phyloP scores from a whole-genome alignment of 805 yeast genomes.

The Yamadazyma insecticola region DNA sequence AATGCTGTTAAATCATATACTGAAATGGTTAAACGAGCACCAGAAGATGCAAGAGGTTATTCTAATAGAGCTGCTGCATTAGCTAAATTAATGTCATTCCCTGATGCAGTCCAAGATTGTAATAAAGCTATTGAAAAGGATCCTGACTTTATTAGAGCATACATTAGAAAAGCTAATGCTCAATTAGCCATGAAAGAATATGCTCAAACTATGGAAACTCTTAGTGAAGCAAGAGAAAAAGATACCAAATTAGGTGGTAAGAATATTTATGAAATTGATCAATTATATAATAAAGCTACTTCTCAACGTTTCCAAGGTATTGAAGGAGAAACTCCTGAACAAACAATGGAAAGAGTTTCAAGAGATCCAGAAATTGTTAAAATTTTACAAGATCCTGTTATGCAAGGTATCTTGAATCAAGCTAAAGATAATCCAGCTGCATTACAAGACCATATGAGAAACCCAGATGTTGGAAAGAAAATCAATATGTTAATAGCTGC shows the following conservation, averaged over 20 bases:
- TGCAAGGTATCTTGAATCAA: conserved; percentile 92
- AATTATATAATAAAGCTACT: conserved; percentile 70
- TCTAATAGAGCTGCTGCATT: conserved; percentile 97
- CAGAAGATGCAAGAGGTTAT: conserved; percentile 93
- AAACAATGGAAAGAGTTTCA: conserved; percentile 84
- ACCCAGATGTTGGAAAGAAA: conserved; percentile 88
- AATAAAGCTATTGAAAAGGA: conserved; percentile 84
- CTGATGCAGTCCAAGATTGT: conserved; percentile 92
- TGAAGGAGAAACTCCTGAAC: conserved; percentile 90
- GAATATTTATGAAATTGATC: conserved; percentile 72
- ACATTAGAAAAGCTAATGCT: conserved; percentile 94
- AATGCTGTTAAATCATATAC: conserved; percentile 90
- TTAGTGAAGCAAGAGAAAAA: conserved; percentile 69
- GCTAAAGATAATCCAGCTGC: conserved; percentile 96
- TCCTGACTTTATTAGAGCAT: conserved; percentile 88
- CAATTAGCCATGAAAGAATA: conserved; percentile 87
- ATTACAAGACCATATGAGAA: conserved; percentile 94
- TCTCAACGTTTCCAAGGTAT: conserved; percentile 74
- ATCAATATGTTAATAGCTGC: conserved; percentile 89
- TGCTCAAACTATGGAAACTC: conserved; percentile 74
- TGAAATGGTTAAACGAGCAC: conserved; percentile 96
- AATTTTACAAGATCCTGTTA: conserved; percentile 89
- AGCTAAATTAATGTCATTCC: conserved; percentile 93
- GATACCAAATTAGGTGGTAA: conserved; percentile 64
- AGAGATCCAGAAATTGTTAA: conserved; percentile 92